Evolutionary conservation across 192 early-diverging fungal species (phyloP), one percentile per base, ranked within the genome.

Genomic region (Podila horticola): DNA sequence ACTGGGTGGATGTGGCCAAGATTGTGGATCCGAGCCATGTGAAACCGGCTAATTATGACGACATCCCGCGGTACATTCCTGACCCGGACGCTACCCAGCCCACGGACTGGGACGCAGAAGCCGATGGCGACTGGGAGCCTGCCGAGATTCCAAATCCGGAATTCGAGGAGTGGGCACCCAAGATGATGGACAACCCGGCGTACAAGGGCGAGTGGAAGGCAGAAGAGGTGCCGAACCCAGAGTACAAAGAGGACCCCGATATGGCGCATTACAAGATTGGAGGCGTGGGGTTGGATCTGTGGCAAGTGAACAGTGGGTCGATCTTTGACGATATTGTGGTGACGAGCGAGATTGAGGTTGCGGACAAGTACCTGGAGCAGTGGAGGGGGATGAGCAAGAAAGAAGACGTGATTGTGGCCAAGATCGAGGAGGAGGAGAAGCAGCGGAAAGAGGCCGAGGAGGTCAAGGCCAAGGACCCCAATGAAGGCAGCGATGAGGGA

Each of bases 71-170:
- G 26, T 86, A 87, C 66, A 89, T 97, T 62, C 83, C 89, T 20
- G 96, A 96, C 74, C 95, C 96, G 11, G 89, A 91, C 26, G 90
- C 90, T 51, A 81, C 84, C 63, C 92, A 95, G 85, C 96, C 96
- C 28, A 91, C 90, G 58, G 95, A 97, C 71, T 97, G 96, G 96
- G 90, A 93, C 74, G 89, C 90, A 69, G 97, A 98, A 67, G 91
- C 95, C 86, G 97, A 99, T 85, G 98, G 98, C 69, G 96, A 97
- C 28, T 99, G 97, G 96, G 93, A 94, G 82, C 89, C 97, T 26
- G 95, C 96, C 24, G 83, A 91, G 66, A 84, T 98, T 58, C 72
- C 90, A 51, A 99, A 97, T 89, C 96, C 96, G 52, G 93, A 94
- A 34, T 97, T 90, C 84, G 88, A 90, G 83, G 84, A 89, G 79